These are phyloP conservation scores for Plenodomus lindquistii DNA, from an alignment of 2,329 filamentous ascomycete genomes.

Conservation along the genomic window DNA sequence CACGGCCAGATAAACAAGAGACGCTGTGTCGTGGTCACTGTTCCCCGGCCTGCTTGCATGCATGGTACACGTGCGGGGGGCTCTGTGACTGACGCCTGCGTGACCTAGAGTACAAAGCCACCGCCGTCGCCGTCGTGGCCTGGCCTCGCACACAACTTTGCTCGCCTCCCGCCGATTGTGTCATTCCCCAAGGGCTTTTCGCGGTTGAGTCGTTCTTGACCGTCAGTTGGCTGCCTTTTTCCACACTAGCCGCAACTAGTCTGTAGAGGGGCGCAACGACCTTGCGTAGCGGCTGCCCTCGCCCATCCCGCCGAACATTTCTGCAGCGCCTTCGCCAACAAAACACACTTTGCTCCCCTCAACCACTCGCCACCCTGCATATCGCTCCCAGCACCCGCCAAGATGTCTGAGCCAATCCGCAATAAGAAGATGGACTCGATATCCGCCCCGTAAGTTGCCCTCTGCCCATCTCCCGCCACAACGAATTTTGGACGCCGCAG, in stretches of 20 bases:
- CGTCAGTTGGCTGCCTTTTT: conserved; percentile 14
- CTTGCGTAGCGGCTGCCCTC: conserved; percentile 28
- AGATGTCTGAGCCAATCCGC: conserved; percentile 70
- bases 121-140: no score
- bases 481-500: conserved; percentile 20
- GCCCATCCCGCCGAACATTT: conserved; percentile 41
- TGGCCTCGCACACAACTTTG: not conserved
- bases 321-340: conserved; percentile 38
- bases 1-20: conserved; percentile 14
- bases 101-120: conserved; percentile 13
- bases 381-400: conserved; percentile 35
- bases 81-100: conserved; percentile 6
- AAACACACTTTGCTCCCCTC: conserved; percentile 33
- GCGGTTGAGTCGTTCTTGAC: conserved; percentile 15
- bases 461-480: conserved; percentile 25
- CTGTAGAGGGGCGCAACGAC: conserved; percentile 30
- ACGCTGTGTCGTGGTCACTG: conserved; percentile 18
- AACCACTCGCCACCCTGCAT: conserved; percentile 35
- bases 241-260: conserved; percentile 20
- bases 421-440: conserved; percentile 67
- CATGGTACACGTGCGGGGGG: conserved; percentile 18
- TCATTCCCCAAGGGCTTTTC: not conserved
- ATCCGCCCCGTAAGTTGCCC: conserved; percentile 64
- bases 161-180: not conserved
- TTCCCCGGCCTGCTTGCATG: conserved; percentile 7